phyloP scores from a whole-genome alignment of 495 filamentous ascomycete genomes.

The Filosporella fistucella region DNA sequence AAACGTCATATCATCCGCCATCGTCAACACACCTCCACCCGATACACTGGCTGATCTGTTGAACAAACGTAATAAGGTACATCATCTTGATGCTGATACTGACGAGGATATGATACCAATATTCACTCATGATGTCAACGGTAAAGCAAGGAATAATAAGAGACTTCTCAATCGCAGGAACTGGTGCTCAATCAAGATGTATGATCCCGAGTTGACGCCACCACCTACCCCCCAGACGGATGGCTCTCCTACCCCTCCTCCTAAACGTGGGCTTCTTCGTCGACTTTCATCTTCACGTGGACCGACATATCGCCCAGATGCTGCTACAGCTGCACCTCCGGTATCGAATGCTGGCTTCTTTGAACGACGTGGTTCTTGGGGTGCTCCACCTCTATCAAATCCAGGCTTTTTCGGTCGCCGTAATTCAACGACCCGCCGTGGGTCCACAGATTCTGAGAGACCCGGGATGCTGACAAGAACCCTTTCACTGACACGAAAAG shows the following conservation, averaged over 20 bases:
- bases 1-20: slow-evolving; percentile 81
- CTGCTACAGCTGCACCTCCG: slow-evolving; percentile 7
- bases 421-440: slow-evolving; percentile 21
- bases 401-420: slow-evolving; percentile 15
- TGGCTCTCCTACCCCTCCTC: slow-evolving; percentile 29
- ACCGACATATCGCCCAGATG: slow-evolving; percentile 23
- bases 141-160: slow-evolving; percentile 85
- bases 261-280: slow-evolving; percentile 18
- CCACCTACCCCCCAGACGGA: slow-evolving; percentile 52
- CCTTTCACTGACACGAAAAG: slow-evolving; percentile 57
- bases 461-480: slow-evolving; percentile 50
- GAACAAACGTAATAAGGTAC: slow-evolving; percentile 89
- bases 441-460: slow-evolving; percentile 39
- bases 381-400: neutral
- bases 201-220: slow-evolving; percentile 74
- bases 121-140: slow-evolving; percentile 83
- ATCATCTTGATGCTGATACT: slow-evolving; percentile 79
- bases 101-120: slow-evolving; percentile 96
- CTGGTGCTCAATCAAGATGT: slow-evolving; percentile 84
- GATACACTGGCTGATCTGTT: slow-evolving; percentile 86
- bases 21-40: slow-evolving; percentile 87
- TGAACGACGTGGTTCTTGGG: slow-evolving; percentile 19
- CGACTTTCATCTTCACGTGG: slow-evolving; percentile 21
- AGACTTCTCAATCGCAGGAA: slow-evolving; percentile 85
- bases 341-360: slow-evolving; percentile 17